A percentile compares a stretch with the other conserved stretches of the same genome.
phyloP scores from a whole-genome alignment of 805 yeast species.

The Zygotorulaspora chibaensis region DNA sequence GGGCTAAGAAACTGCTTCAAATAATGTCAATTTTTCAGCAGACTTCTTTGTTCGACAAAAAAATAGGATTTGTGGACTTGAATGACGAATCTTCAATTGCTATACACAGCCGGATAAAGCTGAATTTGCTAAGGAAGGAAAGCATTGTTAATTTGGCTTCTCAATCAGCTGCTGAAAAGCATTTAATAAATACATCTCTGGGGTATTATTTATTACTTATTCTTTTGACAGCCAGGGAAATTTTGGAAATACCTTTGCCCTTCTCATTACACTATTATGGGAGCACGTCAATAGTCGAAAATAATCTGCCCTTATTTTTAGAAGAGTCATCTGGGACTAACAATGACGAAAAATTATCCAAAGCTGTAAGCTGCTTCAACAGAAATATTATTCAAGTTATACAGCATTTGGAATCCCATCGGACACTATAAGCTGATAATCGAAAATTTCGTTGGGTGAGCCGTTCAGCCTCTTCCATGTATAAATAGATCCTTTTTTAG shows the following conservation, averaged over 20 bases:
- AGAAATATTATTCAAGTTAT: constrained; percentile 25
- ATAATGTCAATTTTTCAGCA: constrained; percentile 16
- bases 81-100: not conserved
- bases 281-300: constrained; percentile 26
- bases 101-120: constrained; percentile 9
- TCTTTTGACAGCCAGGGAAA: constrained; percentile 18
- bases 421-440: constrained; percentile 47
- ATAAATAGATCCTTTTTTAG: constrained; percentile 38
- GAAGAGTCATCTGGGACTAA: constrained; percentile 15
- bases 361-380: constrained; percentile 23
- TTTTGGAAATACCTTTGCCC: constrained; percentile 23
- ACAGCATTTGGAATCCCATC: constrained; percentile 39
- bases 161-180: constrained; percentile 8
- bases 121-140: constrained; percentile 11
- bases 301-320: constrained; percentile 21
- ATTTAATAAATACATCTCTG: constrained; percentile 20
- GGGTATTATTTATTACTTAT: constrained; percentile 30
- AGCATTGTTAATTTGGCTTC: constrained; percentile 9
- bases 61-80: constrained; percentile 11
- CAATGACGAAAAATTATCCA: constrained; percentile 12
- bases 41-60: constrained; percentile 14
- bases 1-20: constrained; percentile 19
- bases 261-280: constrained; percentile 25
- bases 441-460: constrained; percentile 45
- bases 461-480: constrained; percentile 75